Evolutionary conservation across 805 yeast genomes (phyloP).

Genomic region (Ogataea parapolymorpha): DNA sequence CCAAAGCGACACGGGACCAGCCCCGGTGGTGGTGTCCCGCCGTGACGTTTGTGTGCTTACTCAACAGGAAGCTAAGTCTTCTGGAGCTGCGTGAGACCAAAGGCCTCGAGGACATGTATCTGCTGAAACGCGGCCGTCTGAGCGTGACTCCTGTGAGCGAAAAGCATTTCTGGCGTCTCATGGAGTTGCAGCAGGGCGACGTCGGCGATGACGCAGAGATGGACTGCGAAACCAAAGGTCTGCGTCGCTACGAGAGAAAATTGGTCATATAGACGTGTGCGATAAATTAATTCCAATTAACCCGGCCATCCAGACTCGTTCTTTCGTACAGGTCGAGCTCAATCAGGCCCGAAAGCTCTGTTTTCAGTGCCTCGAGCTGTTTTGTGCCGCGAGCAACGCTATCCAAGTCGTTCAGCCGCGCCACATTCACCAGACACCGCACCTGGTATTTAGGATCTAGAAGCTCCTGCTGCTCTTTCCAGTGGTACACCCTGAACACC

Average conservation of each 20-base stretch:
- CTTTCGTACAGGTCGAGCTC: slow-evolving; percentile 74
- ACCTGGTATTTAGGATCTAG: slow-evolving; percentile 54
- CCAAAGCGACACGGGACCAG: slow-evolving; percentile 38
- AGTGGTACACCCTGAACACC: slow-evolving; percentile 44
- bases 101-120: slow-evolving; percentile 38
- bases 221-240: slow-evolving; percentile 18
- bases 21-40: slow-evolving; percentile 61
- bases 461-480: slow-evolving; percentile 27
- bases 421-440: slow-evolving; percentile 67
- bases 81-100: slow-evolving; percentile 35
- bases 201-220: slow-evolving; percentile 13
- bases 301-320: slow-evolving; percentile 75
- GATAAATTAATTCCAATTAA: slow-evolving; percentile 34
- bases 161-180: slow-evolving; percentile 39
- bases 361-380: slow-evolving; percentile 59
- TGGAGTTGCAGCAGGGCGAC: slow-evolving; percentile 34
- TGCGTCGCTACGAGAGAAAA: slow-evolving; percentile 9
- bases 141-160: slow-evolving; percentile 50
- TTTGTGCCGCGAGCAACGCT: slow-evolving; percentile 62
- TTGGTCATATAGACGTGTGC: slow-evolving; percentile 4
- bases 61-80: slow-evolving; percentile 41
- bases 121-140: slow-evolving; percentile 47
- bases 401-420: slow-evolving; percentile 71
- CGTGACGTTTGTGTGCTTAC: slow-evolving; percentile 40
- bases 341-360: slow-evolving; percentile 63